phyloP scores from a whole-genome alignment of 306 rosid genomes.

The Cucumis cinereus region DNA sequence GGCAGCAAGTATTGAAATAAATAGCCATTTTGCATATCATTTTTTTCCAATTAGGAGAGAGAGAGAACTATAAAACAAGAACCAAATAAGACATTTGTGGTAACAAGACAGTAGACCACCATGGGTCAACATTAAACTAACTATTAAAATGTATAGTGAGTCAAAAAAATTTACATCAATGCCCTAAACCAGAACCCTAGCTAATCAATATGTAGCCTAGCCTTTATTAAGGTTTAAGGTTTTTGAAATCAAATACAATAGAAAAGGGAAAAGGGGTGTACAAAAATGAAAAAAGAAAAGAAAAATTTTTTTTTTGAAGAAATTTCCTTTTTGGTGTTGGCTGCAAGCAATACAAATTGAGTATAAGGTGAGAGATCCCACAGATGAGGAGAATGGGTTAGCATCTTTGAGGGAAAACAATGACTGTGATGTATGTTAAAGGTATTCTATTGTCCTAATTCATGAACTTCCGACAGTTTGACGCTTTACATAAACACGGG shows the following conservation, averaged over 20 bases:
- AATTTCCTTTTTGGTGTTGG: slow-evolving; percentile 6
- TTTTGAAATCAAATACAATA: not conserved
- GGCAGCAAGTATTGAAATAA: not conserved
- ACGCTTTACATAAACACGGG: slow-evolving; percentile 95
- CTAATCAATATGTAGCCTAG: slow-evolving; percentile 25
- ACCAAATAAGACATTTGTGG: not conserved
- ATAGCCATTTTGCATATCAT: not conserved
- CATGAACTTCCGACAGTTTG: slow-evolving; percentile 92
- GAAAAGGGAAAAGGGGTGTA: not conserved
- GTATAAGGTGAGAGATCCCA: slow-evolving; percentile 49
- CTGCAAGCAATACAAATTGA: slow-evolving; percentile 34
- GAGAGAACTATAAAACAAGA: not conserved
- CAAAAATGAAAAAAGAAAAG: slow-evolving; percentile 1
- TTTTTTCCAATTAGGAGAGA: not conserved
- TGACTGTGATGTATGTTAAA: slow-evolving; percentile 29
- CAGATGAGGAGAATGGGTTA: slow-evolving; percentile 42
- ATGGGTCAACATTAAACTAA: not conserved
- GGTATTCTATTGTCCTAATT: slow-evolving; percentile 38
- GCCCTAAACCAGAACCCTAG: slow-evolving; percentile 20
- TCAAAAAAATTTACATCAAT: slow-evolving; percentile 9
- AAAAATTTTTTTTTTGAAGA: slow-evolving; percentile 1
- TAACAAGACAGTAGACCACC: not conserved
- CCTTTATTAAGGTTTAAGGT: slow-evolving; percentile 33
- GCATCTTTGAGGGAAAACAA: slow-evolving; percentile 79
- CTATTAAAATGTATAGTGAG: not conserved